Conservation (phyloP, 345 rosid genomes). For the Sisymbrium altissimum region DNA sequence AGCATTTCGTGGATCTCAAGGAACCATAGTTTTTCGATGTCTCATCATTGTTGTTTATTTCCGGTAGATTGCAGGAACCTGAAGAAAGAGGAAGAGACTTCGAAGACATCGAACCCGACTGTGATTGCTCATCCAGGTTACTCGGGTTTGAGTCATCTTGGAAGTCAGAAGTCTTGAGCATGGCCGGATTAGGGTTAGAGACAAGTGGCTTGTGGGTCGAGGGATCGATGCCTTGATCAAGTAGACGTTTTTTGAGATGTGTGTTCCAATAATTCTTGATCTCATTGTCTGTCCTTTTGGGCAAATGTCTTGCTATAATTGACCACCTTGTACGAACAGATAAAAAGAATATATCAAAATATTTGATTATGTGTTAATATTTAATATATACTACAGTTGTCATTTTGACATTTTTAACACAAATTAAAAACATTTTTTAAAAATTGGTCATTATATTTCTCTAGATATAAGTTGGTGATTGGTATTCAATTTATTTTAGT, state of each 20-base stretch:
- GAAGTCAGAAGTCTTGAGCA: neutral
- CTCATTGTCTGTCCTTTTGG: constrained; percentile 64
- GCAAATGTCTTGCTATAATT: constrained; percentile 57
- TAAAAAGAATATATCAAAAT: neutral
- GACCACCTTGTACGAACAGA: constrained; percentile 51
- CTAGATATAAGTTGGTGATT: neutral
- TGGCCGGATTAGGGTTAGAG: neutral
- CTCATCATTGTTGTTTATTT: constrained; percentile 3
- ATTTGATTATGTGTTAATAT: neutral
- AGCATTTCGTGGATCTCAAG: constrained; percentile 20
- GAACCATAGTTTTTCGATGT: constrained; percentile 2
- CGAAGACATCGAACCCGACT: constrained; percentile 16
- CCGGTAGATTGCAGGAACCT: neutral
- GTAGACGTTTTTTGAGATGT: constrained; percentile 58
- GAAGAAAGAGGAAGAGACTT: constrained; percentile 4
- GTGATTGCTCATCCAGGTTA: constrained; percentile 6
- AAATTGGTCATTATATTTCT: neutral
- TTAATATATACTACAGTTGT: neutral
- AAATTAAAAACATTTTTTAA: neutral
- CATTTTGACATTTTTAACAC: neutral
- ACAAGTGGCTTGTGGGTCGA: constrained; percentile 58
- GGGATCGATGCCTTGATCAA: constrained; percentile 71
- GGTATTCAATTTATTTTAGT: neutral
- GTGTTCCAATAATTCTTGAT: constrained; percentile 72
- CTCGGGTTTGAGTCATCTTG: constrained; percentile 2